phyloP scores from a whole-genome alignment of 164 flowering plant genomes.

The Umbilicus rupestris region DNA sequence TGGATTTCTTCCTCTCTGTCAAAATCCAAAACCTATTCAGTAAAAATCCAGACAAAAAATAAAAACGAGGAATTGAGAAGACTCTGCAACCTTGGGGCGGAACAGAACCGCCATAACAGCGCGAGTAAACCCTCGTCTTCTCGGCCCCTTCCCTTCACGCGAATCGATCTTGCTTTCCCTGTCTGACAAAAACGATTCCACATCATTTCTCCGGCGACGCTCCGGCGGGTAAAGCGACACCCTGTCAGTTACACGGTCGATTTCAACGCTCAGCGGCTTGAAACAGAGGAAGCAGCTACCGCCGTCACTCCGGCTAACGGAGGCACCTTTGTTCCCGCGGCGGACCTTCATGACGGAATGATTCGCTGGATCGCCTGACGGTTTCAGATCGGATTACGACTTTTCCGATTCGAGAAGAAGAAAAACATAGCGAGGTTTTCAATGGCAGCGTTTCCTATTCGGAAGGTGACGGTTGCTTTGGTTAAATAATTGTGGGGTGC shows the following conservation, averaged over 20 bases:
- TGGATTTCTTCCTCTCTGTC: neutral
- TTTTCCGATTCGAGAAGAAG: neutral
- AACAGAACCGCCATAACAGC: neutral
- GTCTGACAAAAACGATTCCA: no score
- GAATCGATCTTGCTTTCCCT: neutral
- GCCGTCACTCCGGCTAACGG: neutral
- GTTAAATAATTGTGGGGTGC: neutral
- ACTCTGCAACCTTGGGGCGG: neutral
- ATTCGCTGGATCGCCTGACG: neutral
- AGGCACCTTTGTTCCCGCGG: neutral
- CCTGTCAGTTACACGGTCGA: neutral
- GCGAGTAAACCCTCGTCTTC: neutral
- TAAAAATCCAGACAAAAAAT: neutral
- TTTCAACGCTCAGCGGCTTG: neutral
- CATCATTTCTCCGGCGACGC: no score
- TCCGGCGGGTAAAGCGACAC: neutral
- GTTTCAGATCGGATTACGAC: neutral
- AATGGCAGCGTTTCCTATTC: neutral
- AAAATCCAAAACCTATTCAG: neutral
- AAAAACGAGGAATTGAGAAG: neutral
- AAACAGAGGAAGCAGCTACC: neutral
- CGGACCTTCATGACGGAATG: neutral
- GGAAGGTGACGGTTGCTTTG: conserved; percentile 3
- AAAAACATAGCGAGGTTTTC: neutral
- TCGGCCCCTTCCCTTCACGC: neutral